Base-by-base conservation (phyloP, 495 filamentous ascomycete genomes). In the Gamarada debralockiae region DNA sequence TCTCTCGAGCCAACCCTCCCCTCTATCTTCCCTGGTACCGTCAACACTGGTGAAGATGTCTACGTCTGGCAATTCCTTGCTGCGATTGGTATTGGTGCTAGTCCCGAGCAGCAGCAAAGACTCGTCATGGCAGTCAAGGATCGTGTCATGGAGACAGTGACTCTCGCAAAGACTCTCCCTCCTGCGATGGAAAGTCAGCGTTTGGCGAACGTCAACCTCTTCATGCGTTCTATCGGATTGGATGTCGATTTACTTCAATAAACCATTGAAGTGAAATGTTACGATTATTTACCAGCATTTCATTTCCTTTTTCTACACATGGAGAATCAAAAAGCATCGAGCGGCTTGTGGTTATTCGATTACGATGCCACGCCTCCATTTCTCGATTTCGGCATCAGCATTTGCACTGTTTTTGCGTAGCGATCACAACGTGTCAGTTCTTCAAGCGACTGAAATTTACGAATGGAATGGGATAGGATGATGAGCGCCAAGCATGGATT, bases 61-160 rank as follows among this genome's bases (percentile, higher is more conserved):
- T 95, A 97, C 61, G 91, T 97, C 14, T 98, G 93, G 93, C 91
- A 97, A 67, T 96, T 97, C 69, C 76, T 98, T 54, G 93, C 93
- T 15, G 90, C 92, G 8, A 85, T 95, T 54, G 93, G 93, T 38
- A 90, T 95, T 56, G 91, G 90, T 29, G 92, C 93, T 31, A 90
- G 80, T 67, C 89, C 89, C 7, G 87, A 92, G 50, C 93, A 97
- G 68, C 95, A 98, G 69, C 90, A 95, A 68, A 77, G 90, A 40
- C 74, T 98, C 41, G 93, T 98, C 2, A 80, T 96, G 64, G 91
- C 90, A 44, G 95, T 98, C 44, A 98, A 97, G 84, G 95, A 97
- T 60, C 84, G 92, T 50, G 93, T 98, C 48, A 95, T 97, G 90
- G 93, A 96, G 64, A 97, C 93, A 2, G 86, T 97, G 7, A 70